A percentile compares a stretch with the other conserved stretches of the same genome.
These are phyloP conservation scores for Kalaharituber pfeilii DNA, from an alignment of 2,329 filamentous ascomycete species.

Conservation along the genomic window DNA sequence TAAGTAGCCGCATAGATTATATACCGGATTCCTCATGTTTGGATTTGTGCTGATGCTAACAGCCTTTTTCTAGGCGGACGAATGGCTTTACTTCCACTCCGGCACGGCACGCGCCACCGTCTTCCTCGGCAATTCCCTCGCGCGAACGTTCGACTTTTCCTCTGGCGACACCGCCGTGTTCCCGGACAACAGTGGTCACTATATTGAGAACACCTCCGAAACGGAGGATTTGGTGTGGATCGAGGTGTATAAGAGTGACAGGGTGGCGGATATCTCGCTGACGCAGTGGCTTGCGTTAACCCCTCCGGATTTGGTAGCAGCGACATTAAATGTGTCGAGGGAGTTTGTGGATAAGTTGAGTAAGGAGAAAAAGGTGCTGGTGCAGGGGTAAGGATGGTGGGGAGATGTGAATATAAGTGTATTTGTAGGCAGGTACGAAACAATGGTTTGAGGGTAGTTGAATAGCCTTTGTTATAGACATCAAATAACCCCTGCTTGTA, in stretches of 20 bases:
- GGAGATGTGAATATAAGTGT: no score
- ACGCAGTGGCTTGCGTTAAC: slow-evolving; percentile 54
- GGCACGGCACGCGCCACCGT: slow-evolving; percentile 45
- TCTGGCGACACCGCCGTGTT: slow-evolving; percentile 53
- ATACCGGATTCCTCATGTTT: not conserved
- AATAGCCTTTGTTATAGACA: no score
- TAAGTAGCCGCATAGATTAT: slow-evolving; percentile 27
- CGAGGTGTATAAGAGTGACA: slow-evolving; percentile 51
- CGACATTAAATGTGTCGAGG: slow-evolving; percentile 41
- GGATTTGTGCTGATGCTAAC: not conserved
- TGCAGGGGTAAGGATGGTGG: no score
- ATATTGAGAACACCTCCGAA: slow-evolving; percentile 50
- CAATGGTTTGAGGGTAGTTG: no score
- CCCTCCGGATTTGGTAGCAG: slow-evolving; percentile 43
- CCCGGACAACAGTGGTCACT: slow-evolving; percentile 49
- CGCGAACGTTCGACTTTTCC: slow-evolving; percentile 49
- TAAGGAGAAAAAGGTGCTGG: slow-evolving; percentile 45
- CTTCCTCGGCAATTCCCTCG: slow-evolving; percentile 43
- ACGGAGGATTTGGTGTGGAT: slow-evolving; percentile 49
- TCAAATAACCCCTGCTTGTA: no score
- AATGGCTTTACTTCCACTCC: slow-evolving; percentile 55
- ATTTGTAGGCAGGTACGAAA: no score
- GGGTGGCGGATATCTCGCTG: slow-evolving; percentile 47
- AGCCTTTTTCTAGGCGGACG: slow-evolving; percentile 36
- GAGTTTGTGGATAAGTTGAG: slow-evolving; percentile 41